Evolutionary conservation across 2,329 filamentous ascomycete genomes (phyloP), one percentile per base, ranked within the genome.

Genomic region (Graphilbum fragrans): DNA sequence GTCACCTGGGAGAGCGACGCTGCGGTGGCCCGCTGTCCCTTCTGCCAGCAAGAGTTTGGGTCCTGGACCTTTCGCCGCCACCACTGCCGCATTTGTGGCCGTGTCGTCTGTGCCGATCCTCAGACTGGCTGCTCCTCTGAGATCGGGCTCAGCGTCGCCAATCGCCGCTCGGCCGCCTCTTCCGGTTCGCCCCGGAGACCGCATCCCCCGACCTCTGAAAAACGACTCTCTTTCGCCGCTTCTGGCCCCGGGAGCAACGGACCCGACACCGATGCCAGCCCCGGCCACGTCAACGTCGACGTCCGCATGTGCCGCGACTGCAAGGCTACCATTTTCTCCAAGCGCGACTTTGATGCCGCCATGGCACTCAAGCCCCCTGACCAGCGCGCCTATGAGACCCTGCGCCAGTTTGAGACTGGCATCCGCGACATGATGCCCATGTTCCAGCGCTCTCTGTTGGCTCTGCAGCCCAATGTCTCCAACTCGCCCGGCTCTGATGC

Each of bases 1-100:
- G 88, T 98, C 16, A 82, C 82, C 0, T 98, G 92, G 92, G 85
- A 98, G 59, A 88, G 96, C 40, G 92, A 98, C 58, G 71, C 80
- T 0, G 75, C 69, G 25, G 87, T 98, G 6, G 47, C 69, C 2
- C 79, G 80, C 48, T 98, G 92, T 55, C 92, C 92, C 0, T 94
- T 94, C 55, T 98, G 92, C 53, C 85, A 94, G 55, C 92, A 98
- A 53, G 86, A 94, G 43, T 98, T 98, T 59, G 82, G 86, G 1
- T 82, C 80, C 14, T 96, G 94, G 73, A 84, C 86, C 2, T 94
- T 96, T 54, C 77, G 92, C 52, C 71, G 92, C 50, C 92, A 96
- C 58, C 92, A 98, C 60, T 98, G 92, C 60, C 77, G 92, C 41
- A 81, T 94, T 60, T 98, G 92, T 53, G 92, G 92, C 4, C 77